Evolutionary conservation across 805 yeast species (phyloP).

Genomic region (Maudiozyma serrabonitensis): DNA sequence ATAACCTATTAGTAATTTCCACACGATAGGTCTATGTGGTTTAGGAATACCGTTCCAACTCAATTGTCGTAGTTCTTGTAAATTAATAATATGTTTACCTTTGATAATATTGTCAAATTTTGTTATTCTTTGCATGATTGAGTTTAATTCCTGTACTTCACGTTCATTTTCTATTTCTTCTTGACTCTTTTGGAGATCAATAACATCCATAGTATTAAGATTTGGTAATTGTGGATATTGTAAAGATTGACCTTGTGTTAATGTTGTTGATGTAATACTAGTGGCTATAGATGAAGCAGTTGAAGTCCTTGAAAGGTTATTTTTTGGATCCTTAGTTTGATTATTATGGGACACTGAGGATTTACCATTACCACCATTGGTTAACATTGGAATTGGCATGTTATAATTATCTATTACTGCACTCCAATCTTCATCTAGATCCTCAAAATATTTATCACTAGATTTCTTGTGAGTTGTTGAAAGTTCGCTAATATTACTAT

Average conservation of each 20-base stretch:
- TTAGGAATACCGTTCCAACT: slow-evolving; percentile 94
- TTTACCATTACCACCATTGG: slow-evolving; percentile 23
- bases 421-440: slow-evolving; percentile 89
- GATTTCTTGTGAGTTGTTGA: slow-evolving; percentile 15
- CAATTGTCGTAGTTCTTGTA: slow-evolving; percentile 60
- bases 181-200: slow-evolving; percentile 14
- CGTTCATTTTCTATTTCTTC: slow-evolving; percentile 24
- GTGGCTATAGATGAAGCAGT: slow-evolving; percentile 19
- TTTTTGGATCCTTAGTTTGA: slow-evolving; percentile 1
- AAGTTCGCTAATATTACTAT: slow-evolving; percentile 2
- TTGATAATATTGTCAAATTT: slow-evolving; percentile 58
- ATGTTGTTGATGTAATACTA: slow-evolving; percentile 3
- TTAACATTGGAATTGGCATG: slow-evolving; percentile 26
- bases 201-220: slow-evolving; percentile 13
- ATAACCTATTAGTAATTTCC: slow-evolving; percentile 89
- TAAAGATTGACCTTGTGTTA: slow-evolving; percentile 4
- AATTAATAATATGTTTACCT: slow-evolving; percentile 45
- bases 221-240: slow-evolving; percentile 26
- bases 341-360: slow-evolving; percentile 3
- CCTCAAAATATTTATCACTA: slow-evolving; percentile 40
- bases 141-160: slow-evolving; percentile 39
- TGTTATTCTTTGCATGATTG: slow-evolving; percentile 49
- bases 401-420: slow-evolving; percentile 49
- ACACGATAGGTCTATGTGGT: slow-evolving; percentile 67
- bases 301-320: slow-evolving; percentile 10